Conservation (phyloP, 163 green algal genomes). For the Smithsoniella earleae region DNA sequence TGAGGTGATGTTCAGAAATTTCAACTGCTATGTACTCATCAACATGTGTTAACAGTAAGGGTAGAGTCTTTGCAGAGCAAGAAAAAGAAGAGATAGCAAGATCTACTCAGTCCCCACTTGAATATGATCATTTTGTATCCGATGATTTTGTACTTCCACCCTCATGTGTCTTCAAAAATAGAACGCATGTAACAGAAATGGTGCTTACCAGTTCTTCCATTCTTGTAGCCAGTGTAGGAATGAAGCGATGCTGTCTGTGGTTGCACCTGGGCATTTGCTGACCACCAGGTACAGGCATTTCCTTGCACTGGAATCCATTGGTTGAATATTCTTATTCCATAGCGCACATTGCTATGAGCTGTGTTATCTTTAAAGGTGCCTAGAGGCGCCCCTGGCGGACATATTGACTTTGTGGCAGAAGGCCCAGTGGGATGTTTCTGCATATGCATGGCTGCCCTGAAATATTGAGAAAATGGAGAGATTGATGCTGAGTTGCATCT, state of each 20-base stretch:
- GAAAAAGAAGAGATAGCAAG: too few species aligned
- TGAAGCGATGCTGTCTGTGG: slow-evolving; percentile 2
- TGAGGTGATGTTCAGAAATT: too few species aligned
- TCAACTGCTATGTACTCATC: too few species aligned
- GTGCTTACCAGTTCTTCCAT: slow-evolving; percentile 1
- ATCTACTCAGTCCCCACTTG: too few species aligned
- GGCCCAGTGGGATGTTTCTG: slow-evolving; percentile 41
- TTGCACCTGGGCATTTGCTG: background rate
- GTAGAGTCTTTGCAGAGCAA: too few species aligned
- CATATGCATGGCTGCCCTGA: background rate
- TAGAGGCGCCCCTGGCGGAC: slow-evolving; percentile 31
- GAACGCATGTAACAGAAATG: too few species aligned
- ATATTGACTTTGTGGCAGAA: slow-evolving; percentile 38
- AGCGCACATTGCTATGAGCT: slow-evolving; percentile 59
- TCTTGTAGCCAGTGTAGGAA: slow-evolving; percentile 21
- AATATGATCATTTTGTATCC: too few species aligned
- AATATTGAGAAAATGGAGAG: background rate
- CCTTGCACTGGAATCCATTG: slow-evolving; percentile 1
- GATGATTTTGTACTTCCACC: too few species aligned
- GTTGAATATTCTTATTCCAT: slow-evolving; percentile 49
- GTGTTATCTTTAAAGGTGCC: slow-evolving; percentile 50
- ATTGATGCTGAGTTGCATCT: background rate
- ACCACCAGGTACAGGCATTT: slow-evolving; percentile 2
- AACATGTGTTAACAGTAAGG: too few species aligned
- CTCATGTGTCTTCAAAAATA: too few species aligned